Evolutionary conservation across 2,329 filamentous ascomycete genomes (phyloP).

Genomic region (Cryphonectria naterciae): DNA sequence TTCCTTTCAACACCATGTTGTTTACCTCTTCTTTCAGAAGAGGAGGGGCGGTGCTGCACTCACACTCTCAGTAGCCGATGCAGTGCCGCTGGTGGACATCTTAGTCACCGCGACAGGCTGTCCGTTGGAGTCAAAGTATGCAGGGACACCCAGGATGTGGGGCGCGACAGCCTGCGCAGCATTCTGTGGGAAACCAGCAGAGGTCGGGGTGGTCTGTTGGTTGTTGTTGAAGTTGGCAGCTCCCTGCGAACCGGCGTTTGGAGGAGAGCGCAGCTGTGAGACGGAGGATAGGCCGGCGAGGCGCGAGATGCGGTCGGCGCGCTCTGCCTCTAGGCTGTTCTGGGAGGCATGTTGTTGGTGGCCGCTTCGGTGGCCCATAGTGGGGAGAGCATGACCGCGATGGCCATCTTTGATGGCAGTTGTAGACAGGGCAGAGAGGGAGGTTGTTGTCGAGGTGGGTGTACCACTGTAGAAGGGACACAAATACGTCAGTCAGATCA

Average conservation of each 20-base stretch:
- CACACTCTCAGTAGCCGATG: conserved; percentile 81
- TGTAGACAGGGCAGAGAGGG: conserved; percentile 87
- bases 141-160: conserved; percentile 44
- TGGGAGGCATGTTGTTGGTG: conserved; percentile 64
- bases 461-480: conserved; percentile 67
- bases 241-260: conserved; percentile 39
- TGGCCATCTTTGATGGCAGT: conserved; percentile 97
- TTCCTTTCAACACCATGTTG: conserved; percentile 41
- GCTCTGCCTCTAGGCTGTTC: conserved; percentile 84
- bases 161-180: conserved; percentile 39
- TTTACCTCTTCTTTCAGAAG: neutral
- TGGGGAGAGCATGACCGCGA: conserved; percentile 73
- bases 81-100: conserved; percentile 90
- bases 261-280: conserved; percentile 68
- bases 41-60: conserved; percentile 41
- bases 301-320: conserved; percentile 92
- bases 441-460: conserved; percentile 89
- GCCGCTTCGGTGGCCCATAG: conserved; percentile 59
- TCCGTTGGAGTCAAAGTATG: conserved; percentile 81
- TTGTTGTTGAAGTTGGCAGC: conserved; percentile 39
- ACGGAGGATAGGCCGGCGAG: conserved; percentile 90
- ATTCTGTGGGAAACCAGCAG: conserved; percentile 46
- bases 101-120: conserved; percentile 70
- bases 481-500: conserved; percentile 29
- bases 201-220: conserved; percentile 56